phyloP scores from a whole-genome alignment of 331 rosid species.

The Malus hybrid region DNA sequence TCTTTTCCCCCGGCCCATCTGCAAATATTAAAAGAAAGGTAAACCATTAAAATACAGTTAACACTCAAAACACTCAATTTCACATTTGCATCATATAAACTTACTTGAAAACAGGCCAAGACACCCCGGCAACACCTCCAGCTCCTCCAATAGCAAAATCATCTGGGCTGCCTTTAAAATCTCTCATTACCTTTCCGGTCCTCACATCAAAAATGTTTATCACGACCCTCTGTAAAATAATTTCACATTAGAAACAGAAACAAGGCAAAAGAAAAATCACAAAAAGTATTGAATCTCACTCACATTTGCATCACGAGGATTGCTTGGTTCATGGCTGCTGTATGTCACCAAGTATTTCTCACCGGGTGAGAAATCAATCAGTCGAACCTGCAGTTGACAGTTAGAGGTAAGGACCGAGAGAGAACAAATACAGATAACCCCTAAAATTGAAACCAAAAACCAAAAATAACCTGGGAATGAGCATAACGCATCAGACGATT shows the following conservation, averaged over 20 bases:
- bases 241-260: constrained; percentile 14
- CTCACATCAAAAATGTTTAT: constrained; percentile 81
- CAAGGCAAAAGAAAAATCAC: background rate
- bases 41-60: background rate
- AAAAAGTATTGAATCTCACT: constrained; percentile 16
- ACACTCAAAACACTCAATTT: background rate
- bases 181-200: constrained; percentile 83
- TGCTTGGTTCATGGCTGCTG: constrained; percentile 85
- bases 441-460: background rate
- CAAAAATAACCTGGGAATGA: constrained; percentile 56
- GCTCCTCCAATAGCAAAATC: constrained; percentile 79
- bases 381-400: constrained; percentile 50
- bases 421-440: background rate
- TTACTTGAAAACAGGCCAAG: constrained; percentile 86
- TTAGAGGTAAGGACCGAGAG: background rate
- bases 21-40: constrained; percentile 1
- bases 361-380: constrained; percentile 85
- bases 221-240: constrained; percentile 54
- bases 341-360: constrained; percentile 80
- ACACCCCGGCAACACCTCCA: constrained; percentile 63
- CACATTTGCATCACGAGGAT: constrained; percentile 81
- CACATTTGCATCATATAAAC: background rate
- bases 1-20: constrained; percentile 85
- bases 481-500: constrained; percentile 78
- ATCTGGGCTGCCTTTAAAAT: constrained; percentile 75